phyloP scores from a whole-genome alignment of 2,329 filamentous ascomycete species.

The Rhinocladiella mackenziei region DNA sequence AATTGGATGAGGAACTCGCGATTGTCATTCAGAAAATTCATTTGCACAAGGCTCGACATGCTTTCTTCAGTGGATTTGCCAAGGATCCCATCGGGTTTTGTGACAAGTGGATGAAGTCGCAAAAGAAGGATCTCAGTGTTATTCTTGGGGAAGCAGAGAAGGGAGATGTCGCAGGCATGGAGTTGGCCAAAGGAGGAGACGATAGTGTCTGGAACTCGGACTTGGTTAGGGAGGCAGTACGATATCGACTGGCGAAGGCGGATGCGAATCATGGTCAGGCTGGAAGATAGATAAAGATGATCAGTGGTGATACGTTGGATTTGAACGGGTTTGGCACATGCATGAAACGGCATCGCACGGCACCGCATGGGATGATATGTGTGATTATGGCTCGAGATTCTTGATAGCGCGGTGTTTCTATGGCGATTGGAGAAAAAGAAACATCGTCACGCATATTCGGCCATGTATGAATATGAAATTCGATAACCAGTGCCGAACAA shows the following conservation, averaged over 20 bases:
- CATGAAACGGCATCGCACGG: too few relatives aligned
- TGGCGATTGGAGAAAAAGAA: too few relatives aligned
- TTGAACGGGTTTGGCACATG: too few relatives aligned
- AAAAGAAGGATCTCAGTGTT: conserved; percentile 84
- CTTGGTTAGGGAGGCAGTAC: conserved; percentile 59
- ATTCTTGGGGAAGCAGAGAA: conserved; percentile 76
- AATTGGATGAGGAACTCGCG: conserved; percentile 80
- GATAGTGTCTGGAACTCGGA: conserved; percentile 62
- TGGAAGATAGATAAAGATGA: background rate
- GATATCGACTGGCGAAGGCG: conserved; percentile 55
- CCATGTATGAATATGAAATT: too few relatives aligned
- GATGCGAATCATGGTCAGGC: conserved; percentile 30
- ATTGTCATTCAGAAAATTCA: conserved; percentile 76
- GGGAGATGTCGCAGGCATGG: conserved; percentile 49
- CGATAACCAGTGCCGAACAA: too few relatives aligned
- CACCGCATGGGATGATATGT: too few relatives aligned
- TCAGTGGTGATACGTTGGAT: background rate
- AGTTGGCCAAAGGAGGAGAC: conserved; percentile 48
- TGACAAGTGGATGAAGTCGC: conserved; percentile 81
- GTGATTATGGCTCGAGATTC: too few relatives aligned
- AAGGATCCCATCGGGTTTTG: conserved; percentile 82
- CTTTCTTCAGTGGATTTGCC: conserved; percentile 74
- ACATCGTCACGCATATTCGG: too few relatives aligned
- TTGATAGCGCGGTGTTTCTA: too few relatives aligned
- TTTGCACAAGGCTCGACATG: conserved; percentile 83